A percentile compares a stretch with the other conserved stretches of the same genome.
These are phyloP conservation scores for Fusarium irregulare DNA, from an alignment of 2,329 filamentous ascomycete genomes.

Conservation along the genomic window DNA sequence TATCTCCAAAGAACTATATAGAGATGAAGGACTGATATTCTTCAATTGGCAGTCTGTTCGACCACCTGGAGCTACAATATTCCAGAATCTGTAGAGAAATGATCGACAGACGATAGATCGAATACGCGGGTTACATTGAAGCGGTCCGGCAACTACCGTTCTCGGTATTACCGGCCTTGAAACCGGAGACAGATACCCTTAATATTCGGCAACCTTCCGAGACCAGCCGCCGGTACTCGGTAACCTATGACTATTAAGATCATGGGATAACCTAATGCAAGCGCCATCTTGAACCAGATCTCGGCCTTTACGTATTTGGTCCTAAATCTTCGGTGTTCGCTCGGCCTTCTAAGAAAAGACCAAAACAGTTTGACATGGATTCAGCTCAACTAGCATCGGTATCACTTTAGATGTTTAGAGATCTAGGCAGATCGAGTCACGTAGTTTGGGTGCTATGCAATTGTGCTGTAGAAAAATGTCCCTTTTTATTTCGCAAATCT, in stretches of 20 bases:
- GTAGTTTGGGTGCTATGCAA: too few relatives aligned
- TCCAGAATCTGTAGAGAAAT: not conserved
- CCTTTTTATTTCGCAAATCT: conserved; percentile 9
- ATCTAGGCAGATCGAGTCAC: not conserved
- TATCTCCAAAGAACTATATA: not conserved
- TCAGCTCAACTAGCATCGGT: not conserved
- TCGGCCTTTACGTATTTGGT: not conserved
- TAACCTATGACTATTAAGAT: not conserved
- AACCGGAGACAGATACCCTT: not conserved
- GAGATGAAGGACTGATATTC: too few relatives aligned
- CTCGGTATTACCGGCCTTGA: conserved; percentile 5
- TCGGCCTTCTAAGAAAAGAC: not conserved
- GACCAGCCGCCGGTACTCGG: conserved; percentile 11
- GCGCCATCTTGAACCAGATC: not conserved
- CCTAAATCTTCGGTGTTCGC: not conserved
- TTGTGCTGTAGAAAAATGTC: not conserved
- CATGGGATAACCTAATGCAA: not conserved
- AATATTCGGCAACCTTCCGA: conserved; percentile 8
- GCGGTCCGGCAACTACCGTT: conserved; percentile 14
- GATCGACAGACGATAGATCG: not conserved
- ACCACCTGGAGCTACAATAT: not conserved
- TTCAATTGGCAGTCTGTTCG: too few relatives aligned
- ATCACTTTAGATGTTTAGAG: not conserved
- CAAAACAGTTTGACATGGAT: not conserved
- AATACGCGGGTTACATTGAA: not conserved